Evolutionary conservation across 2,329 filamentous ascomycete species (phyloP).

Genomic region (Ceratocystis colombiana): DNA sequence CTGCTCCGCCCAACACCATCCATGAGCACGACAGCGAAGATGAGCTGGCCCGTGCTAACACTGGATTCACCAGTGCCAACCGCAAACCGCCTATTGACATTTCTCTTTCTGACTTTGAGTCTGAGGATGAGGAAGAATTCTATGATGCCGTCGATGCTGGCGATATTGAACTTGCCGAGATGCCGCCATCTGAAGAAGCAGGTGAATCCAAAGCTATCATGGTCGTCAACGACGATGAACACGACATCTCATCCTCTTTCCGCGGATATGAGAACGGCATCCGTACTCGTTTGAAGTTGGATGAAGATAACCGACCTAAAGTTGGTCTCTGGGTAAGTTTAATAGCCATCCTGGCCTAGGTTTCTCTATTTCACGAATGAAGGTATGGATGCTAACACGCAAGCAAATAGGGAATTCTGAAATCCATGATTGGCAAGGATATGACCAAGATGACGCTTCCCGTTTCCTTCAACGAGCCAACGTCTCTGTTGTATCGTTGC

Average conservation of each 20-base stretch:
- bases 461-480: conserved; percentile 97
- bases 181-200: conserved; percentile 45
- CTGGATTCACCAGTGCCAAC: background rate
- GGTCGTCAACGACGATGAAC: conserved; percentile 32
- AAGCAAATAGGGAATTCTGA: conserved; percentile 66
- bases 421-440: conserved; percentile 99
- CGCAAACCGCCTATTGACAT: conserved; percentile 23
- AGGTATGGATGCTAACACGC: conserved; percentile 8
- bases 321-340: conserved; percentile 83
- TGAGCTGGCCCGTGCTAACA: conserved; percentile 17
- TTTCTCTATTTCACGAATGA: background rate
- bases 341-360: background rate
- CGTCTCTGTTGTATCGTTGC: conserved; percentile 85
- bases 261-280: conserved; percentile 86
- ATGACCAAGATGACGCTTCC: conserved; percentile 99
- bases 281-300: conserved; percentile 69
- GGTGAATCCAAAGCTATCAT: conserved; percentile 31
- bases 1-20: conserved; percentile 29
- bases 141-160: conserved; percentile 95
- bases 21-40: conserved; percentile 32
- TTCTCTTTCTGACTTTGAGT: conserved; percentile 63
- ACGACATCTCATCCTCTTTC: conserved; percentile 68
- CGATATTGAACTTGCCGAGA: conserved; percentile 68
- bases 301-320: conserved; percentile 84
- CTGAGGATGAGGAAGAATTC: conserved; percentile 81